phyloP scores from a whole-genome alignment of 768 basidiomycete genomes.

The Serendipita indica region DNA sequence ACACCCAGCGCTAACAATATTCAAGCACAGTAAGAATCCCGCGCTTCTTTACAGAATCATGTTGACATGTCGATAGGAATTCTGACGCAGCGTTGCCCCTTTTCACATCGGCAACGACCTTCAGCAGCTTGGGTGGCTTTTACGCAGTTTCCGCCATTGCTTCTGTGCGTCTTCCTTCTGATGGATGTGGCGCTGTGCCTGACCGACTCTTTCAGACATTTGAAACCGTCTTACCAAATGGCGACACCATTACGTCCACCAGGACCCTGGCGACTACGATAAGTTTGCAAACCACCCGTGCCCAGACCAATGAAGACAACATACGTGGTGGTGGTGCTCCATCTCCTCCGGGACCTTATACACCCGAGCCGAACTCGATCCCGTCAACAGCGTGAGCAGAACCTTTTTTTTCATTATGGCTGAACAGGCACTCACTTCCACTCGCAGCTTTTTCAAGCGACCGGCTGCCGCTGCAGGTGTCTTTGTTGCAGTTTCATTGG shows the following conservation, averaged over 20 bases:
- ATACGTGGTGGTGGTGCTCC: neutral
- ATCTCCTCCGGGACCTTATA: neutral
- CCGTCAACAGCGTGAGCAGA: neutral
- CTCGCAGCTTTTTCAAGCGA: neutral
- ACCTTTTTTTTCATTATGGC: neutral
- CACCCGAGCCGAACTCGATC: neutral
- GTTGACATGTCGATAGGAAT: too few species aligned
- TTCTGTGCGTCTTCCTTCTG: neutral
- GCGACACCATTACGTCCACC: neutral
- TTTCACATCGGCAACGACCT: constrained; percentile 5
- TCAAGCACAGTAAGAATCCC: neutral
- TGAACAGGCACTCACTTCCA: neutral
- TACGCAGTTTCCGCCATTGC: neutral
- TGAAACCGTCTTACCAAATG: neutral
- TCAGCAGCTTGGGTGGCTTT: neutral
- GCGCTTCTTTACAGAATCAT: neutral
- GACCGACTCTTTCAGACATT: neutral
- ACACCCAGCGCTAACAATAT: neutral
- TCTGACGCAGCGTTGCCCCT: too few species aligned
- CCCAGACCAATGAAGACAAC: neutral
- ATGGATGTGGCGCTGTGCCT: neutral
- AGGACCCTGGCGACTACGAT: neutral
- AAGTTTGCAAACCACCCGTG: neutral
- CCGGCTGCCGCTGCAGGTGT: neutral
- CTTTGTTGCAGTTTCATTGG: neutral